Evolutionary conservation across 2,329 filamentous ascomycete genomes (phyloP).

Genomic region (Fusarium xylarioides): DNA sequence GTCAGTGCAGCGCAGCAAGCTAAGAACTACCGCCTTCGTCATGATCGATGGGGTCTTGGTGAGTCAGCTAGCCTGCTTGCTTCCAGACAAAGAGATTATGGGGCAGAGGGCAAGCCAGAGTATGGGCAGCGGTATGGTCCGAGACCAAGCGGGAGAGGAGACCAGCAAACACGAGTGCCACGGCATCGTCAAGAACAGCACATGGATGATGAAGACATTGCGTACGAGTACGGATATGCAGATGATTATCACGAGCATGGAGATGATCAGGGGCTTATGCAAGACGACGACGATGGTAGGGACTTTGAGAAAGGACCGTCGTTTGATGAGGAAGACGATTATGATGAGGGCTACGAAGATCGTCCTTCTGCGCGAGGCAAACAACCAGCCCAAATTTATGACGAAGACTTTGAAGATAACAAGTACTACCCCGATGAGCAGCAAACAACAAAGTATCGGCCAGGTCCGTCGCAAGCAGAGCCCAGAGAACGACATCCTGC

Average conservation of each 20-base stretch:
- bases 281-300: background rate
- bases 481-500: background rate
- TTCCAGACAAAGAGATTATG: accelerated
- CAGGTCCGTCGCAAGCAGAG: accelerated
- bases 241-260: accelerated
- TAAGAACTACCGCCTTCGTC: background rate
- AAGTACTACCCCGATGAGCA: background rate
- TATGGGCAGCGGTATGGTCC: background rate
- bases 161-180: background rate
- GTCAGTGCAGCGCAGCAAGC: background rate
- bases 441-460: accelerated
- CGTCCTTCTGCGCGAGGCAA: background rate
- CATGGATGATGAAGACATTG: background rate
- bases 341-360: background rate
- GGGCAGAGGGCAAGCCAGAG: accelerated
- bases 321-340: background rate
- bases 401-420: background rate
- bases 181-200: background rate
- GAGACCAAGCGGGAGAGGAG: background rate
- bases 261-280: accelerated
- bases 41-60: background rate
- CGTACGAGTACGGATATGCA: background rate
- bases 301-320: background rate
- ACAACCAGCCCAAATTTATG: background rate
- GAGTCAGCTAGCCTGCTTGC: background rate